A percentile compares a stretch with the other conserved stretches of the same genome.
phyloP scores from a whole-genome alignment of 2,329 filamentous ascomycete genomes.

The Hypoxylon sp. region DNA sequence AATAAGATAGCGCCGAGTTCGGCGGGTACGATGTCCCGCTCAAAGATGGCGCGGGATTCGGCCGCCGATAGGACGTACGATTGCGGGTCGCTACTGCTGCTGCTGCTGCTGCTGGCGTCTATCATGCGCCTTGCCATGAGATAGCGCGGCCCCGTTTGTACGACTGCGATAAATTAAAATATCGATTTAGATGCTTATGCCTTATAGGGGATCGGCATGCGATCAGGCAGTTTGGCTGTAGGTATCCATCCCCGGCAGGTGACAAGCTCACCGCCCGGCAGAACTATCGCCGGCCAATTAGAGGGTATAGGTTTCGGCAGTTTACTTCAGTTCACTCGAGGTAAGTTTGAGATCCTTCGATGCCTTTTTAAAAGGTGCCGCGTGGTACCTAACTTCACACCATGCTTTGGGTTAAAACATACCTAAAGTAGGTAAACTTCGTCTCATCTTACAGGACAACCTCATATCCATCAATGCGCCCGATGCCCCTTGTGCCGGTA shows the following conservation, averaged over 20 bases:
- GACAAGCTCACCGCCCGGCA: background rate
- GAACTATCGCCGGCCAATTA: background rate
- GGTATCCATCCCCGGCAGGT: background rate
- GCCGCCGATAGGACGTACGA: slow-evolving; percentile 50
- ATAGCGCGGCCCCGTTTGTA: background rate
- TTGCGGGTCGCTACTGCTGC: slow-evolving; percentile 17
- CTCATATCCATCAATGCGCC: too few species aligned
- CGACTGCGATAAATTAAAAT: background rate
- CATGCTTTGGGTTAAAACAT: too few species aligned
- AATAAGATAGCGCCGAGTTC: slow-evolving; percentile 47
- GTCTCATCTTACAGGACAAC: too few species aligned
- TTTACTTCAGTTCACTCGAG: background rate
- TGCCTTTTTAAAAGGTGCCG: background rate
- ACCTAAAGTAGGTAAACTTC: too few species aligned
- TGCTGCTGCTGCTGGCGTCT: too few species aligned
- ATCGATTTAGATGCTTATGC: background rate
- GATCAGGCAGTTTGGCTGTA: background rate
- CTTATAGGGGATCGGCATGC: background rate
- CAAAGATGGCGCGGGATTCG: slow-evolving; percentile 51
- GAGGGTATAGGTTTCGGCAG: background rate
- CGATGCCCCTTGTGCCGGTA: too few species aligned
- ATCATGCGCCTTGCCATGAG: slow-evolving; percentile 2
- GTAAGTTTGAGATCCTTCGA: background rate
- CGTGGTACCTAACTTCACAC: too few species aligned
- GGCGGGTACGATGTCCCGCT: slow-evolving; percentile 46